Percentiles rank a stretch among this genome's conserved stretches.
These are phyloP conservation scores for Akanthomyces muscarius DNA, from an alignment of 2,329 filamentous ascomycete species.

Conservation along the genomic window DNA sequence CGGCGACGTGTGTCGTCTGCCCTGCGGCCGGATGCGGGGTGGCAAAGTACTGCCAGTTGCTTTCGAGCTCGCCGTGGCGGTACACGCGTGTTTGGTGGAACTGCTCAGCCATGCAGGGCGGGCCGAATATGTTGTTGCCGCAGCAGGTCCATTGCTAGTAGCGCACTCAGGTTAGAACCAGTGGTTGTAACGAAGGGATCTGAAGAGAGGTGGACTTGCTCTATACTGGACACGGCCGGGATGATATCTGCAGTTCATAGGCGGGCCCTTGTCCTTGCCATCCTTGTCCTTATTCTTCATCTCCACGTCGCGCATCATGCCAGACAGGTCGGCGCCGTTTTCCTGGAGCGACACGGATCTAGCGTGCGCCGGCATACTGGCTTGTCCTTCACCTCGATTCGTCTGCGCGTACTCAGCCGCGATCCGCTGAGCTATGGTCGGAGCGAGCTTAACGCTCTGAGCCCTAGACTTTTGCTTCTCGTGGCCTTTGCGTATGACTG, in stretches of 20 bases:
- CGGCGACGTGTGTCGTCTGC: slow-evolving; percentile 19
- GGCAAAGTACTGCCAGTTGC: slow-evolving; percentile 25
- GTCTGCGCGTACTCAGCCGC: background rate
- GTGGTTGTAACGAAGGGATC: background rate
- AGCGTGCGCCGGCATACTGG: background rate
- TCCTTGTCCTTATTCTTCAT: background rate
- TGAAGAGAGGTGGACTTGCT: slow-evolving; percentile 21
- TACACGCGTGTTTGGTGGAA: slow-evolving; percentile 26
- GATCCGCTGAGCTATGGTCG: background rate
- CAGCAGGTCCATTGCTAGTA: slow-evolving; percentile 31
- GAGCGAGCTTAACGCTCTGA: background rate
- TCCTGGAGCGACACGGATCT: slow-evolving; percentile 5
- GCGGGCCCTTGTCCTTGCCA: background rate
- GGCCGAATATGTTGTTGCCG: slow-evolving; percentile 20
- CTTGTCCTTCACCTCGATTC: background rate
- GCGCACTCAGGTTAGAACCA: background rate
- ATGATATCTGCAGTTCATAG: slow-evolving; percentile 27
- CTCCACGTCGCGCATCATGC: background rate
- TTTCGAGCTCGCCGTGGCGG: slow-evolving; percentile 25
- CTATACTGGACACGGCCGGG: slow-evolving; percentile 26
- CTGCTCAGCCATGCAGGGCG: slow-evolving; percentile 25
- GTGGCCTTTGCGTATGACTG: slow-evolving; percentile 10
- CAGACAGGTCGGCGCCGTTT: background rate
- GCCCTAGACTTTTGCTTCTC: slow-evolving; percentile 16
- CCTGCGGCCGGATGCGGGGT: slow-evolving; percentile 19